Percentiles rank a stretch among this genome's conserved stretches.
Evolutionary conservation across 2,329 filamentous ascomycete species (phyloP).

Genomic region (Alternaria postmessia): DNA sequence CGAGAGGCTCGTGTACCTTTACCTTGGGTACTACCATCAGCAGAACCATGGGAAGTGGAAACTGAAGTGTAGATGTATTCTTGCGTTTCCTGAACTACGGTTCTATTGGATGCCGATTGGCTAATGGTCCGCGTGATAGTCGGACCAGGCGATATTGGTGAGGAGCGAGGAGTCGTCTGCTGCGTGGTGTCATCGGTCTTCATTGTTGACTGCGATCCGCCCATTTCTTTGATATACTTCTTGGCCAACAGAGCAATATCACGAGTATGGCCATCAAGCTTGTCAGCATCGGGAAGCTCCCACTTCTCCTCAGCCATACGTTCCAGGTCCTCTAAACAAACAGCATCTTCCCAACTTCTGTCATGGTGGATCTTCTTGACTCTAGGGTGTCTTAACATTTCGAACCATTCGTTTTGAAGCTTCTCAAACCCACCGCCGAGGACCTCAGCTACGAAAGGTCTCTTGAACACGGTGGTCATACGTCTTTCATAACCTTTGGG

Average conservation of each 20-base stretch:
- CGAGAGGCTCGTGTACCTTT: conserved; percentile 29
- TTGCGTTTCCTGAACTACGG: background rate
- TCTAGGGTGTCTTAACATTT: conserved; percentile 77
- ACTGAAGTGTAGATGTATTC: conserved; percentile 12
- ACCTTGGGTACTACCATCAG: conserved; percentile 30
- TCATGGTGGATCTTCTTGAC: conserved; percentile 82
- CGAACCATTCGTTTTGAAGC: conserved; percentile 72
- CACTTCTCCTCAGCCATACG: conserved; percentile 66
- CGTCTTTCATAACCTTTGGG: conserved; percentile 27
- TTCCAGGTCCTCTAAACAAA: conserved; percentile 76
- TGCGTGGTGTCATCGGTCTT: conserved; percentile 36
- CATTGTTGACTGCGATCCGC: conserved; percentile 21
- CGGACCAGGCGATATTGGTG: conserved; percentile 13
- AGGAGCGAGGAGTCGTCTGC: conserved; percentile 24
- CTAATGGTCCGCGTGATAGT: background rate
- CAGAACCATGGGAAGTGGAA: conserved; percentile 24
- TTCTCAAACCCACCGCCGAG: conserved; percentile 82
- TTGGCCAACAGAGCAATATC: conserved; percentile 39
- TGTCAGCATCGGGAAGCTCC: conserved; percentile 34
- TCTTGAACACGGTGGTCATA: conserved; percentile 67
- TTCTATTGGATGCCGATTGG: background rate
- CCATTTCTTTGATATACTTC: conserved; percentile 29
- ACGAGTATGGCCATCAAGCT: conserved; percentile 40
- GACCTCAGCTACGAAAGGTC: conserved; percentile 80
- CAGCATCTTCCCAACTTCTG: conserved; percentile 71